phyloP scores from a whole-genome alignment of 208 protist genomes.

The Trichomonas gallinae region DNA sequence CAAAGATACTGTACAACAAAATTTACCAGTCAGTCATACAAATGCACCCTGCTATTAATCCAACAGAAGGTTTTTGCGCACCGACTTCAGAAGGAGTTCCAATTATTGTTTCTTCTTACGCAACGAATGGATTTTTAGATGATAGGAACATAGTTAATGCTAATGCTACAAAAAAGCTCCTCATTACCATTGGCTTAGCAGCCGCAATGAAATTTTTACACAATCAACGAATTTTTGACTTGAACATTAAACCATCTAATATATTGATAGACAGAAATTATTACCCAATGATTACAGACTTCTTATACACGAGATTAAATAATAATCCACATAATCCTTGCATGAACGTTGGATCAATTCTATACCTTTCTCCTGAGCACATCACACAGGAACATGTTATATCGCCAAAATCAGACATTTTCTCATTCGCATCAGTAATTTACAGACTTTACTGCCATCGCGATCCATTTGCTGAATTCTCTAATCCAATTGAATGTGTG shows the following conservation, averaged over 20 bases:
- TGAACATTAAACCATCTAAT: background rate
- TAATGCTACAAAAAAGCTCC: background rate
- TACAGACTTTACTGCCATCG: background rate
- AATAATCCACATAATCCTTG: background rate
- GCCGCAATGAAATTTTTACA: background rate
- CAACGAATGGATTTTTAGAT: background rate
- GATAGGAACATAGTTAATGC: background rate
- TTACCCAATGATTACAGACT: background rate
- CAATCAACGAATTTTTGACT: background rate
- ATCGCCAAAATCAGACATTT: background rate
- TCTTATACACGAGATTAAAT: background rate
- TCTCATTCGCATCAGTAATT: background rate
- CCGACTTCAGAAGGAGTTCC: background rate
- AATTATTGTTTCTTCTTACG: background rate
- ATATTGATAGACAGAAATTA: background rate
- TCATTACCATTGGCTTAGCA: background rate
- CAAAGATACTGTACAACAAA: background rate
- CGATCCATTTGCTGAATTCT: background rate
- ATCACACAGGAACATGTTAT: background rate
- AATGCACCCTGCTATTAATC: background rate
- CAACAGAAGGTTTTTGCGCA: background rate
- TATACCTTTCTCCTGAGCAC: background rate
- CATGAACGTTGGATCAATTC: background rate
- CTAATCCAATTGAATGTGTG: background rate
- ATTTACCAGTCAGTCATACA: background rate